phyloP scores from a whole-genome alignment of 192 early-diverging fungal genomes.

The Linnemannia hyalina region DNA sequence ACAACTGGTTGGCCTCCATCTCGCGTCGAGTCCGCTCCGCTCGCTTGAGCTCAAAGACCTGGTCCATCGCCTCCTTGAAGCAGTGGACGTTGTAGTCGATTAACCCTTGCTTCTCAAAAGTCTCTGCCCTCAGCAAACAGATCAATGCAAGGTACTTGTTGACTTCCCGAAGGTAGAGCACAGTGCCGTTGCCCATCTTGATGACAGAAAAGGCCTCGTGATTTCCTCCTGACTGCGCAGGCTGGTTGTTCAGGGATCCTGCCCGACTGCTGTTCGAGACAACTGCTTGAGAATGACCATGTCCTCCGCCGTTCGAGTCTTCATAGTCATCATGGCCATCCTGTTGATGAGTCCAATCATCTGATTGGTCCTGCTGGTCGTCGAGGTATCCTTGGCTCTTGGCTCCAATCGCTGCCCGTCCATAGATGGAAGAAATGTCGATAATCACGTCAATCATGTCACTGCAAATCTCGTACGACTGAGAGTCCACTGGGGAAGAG shows the following conservation, averaged over 20 bases:
- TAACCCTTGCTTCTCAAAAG: conserved; percentile 86
- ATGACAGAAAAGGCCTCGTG: conserved; percentile 77
- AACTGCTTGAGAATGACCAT: conserved; percentile 32
- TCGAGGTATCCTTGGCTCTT: conserved; percentile 56
- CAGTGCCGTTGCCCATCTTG: conserved; percentile 82
- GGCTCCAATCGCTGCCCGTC: conserved; percentile 61
- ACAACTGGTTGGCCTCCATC: conserved; percentile 43
- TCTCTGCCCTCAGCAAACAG: conserved; percentile 83
- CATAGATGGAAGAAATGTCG: conserved; percentile 85
- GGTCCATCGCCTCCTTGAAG: conserved; percentile 83
- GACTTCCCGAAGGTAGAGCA: conserved; percentile 82
- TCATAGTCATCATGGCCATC: conserved; percentile 34
- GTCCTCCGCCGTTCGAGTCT: conserved; percentile 15
- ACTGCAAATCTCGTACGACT: conserved; percentile 92
- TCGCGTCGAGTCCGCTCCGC: conserved; percentile 50
- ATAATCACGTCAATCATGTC: conserved; percentile 96
- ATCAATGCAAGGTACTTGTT: conserved; percentile 86
- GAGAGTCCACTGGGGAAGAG: conserved; percentile 88
- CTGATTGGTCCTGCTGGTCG: conserved; percentile 38
- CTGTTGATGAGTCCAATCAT: conserved; percentile 45
- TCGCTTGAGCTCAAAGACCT: conserved; percentile 78
- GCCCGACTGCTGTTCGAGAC: conserved; percentile 26
- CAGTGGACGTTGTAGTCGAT: conserved; percentile 91
- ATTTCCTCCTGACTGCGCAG: conserved; percentile 46
- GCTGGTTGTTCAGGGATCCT: conserved; percentile 36